These are phyloP conservation scores for Jasminum sambac DNA, from an alignment of 257 asterid species.

Conservation along the genomic window DNA sequence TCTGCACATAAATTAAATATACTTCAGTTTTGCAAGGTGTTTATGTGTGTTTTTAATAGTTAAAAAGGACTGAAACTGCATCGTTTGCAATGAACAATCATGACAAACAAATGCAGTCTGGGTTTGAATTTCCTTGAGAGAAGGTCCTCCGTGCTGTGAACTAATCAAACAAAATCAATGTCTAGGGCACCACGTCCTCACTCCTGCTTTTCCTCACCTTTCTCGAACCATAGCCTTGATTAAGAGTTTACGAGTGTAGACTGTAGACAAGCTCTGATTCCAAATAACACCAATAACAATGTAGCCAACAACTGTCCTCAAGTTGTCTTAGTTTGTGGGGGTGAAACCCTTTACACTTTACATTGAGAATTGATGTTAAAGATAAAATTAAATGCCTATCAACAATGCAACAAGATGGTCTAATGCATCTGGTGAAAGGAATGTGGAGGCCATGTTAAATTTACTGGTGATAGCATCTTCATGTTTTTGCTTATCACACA, in stretches of 20 bases:
- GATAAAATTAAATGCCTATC: neutral
- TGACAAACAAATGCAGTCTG: too few species aligned
- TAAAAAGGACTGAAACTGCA: neutral
- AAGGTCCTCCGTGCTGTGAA: neutral
- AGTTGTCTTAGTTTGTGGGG: neutral
- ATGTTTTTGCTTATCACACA: neutral
- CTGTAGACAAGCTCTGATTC: too few species aligned
- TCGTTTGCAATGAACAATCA: too few species aligned
- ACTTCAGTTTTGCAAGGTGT: neutral
- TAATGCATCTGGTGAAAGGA: neutral
- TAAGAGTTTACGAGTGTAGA: too few species aligned
- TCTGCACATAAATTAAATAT: constrained; percentile 16
- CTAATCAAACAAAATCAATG: too few species aligned
- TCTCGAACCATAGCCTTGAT: too few species aligned
- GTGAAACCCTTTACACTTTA: neutral
- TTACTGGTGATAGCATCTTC: neutral
- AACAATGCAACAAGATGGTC: neutral
- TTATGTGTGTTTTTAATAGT: neutral
- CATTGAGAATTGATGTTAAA: neutral
- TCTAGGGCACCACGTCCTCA: too few species aligned
- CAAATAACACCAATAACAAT: too few species aligned
- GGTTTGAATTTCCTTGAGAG: neutral
- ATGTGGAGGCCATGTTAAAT: neutral
- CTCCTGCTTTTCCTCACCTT: too few species aligned
- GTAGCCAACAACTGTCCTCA: neutral